These are phyloP conservation scores for Fennellomyces sp. DNA, from an alignment of 371 early-diverging fungal species.

Conservation along the genomic window DNA sequence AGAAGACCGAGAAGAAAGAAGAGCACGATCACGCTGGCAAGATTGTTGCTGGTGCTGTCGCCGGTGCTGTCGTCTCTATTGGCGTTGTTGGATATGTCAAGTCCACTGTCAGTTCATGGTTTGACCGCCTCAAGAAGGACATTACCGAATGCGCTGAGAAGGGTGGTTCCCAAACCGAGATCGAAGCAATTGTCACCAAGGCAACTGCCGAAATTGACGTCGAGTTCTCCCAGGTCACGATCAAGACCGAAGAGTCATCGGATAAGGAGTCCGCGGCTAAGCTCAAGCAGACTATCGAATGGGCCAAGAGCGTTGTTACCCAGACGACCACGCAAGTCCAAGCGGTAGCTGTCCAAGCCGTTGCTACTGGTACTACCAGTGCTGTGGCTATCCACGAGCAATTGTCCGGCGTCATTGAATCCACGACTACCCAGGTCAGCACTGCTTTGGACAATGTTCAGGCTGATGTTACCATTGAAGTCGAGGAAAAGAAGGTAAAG, in stretches of 20 bases:
- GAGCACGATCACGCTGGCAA: not conserved
- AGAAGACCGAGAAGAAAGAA: not conserved
- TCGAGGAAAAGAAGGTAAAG: not conserved
- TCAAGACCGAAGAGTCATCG: not conserved
- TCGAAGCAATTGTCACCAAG: slow-evolving; percentile 34
- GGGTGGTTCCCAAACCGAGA: slow-evolving; percentile 33
- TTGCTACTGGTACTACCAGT: not conserved
- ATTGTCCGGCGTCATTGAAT: slow-evolving; percentile 27
- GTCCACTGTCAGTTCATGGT: slow-evolving; percentile 33
- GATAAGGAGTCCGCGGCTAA: not conserved
- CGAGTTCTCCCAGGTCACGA: not conserved
- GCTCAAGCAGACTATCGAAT: slow-evolving; percentile 10
- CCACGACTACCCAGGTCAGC: slow-evolving; percentile 27
- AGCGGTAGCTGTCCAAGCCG: slow-evolving; percentile 9
- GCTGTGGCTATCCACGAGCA: slow-evolving; percentile 6
- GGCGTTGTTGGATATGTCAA: slow-evolving; percentile 23
- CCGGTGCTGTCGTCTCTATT: slow-evolving; percentile 15
- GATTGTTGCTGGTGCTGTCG: slow-evolving; percentile 3
- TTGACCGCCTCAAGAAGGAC: slow-evolving; percentile 24
- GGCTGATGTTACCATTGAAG: not conserved
- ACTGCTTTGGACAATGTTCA: slow-evolving; percentile 13
- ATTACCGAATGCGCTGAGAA: slow-evolving; percentile 31
- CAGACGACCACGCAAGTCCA: slow-evolving; percentile 8
- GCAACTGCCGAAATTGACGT: slow-evolving; percentile 10
- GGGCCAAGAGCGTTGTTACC: slow-evolving; percentile 9